Base-by-base conservation (phyloP, 2,329 filamentous ascomycete species). In the Trichoderma hamatum region DNA sequence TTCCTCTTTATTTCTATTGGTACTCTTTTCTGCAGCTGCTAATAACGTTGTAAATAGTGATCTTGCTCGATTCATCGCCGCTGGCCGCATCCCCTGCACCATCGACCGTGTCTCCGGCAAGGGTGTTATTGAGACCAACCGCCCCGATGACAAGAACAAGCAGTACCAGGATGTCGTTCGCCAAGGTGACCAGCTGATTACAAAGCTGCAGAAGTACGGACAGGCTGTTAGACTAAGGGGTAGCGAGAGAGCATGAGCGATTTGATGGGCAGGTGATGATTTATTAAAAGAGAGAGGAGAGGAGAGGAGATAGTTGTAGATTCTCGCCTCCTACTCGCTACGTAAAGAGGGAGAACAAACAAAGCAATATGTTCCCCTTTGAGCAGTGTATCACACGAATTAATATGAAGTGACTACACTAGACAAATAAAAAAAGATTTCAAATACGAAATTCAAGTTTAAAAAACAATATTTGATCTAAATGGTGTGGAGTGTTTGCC, bases 101-200 rank as follows among this genome's bases (percentile, higher is more conserved):
- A 98, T 99, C 75, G 96, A 99, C 82, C 92, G 96, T 67, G 96
- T 99, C 72, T 93, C 94, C 70, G 96, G 95, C 73, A 96, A 96
- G 80, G 95, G 95, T 64, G 92, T 98, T 74, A 98, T 99, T 76
- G 96, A 98, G 86, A 99, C 96, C 55, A 97, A 97, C 84, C 88
- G 96, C 67, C 94, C 95, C 10, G 96, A 98, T 79, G 94, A 97
- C 84, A 99, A 99, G 90, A 98, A 98, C 86, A 97, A 97, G 87
- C 96, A 99, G 84, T 99, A 99, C 82, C 92, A 94, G 75, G 96
- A 99, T 76, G 94, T 98, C 46, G 94, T 99, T 71, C 96, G 96
- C 84, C 96, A 98, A 80, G 96, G 96, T 36, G 96, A 99, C 81
- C 92, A 97, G 82, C 86, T 99, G 72, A 98, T 99, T 79, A 99